These are phyloP conservation scores for Colletotrichum kahawae DNA, from an alignment of 2,329 filamentous ascomycete genomes.

Conservation along the genomic window DNA sequence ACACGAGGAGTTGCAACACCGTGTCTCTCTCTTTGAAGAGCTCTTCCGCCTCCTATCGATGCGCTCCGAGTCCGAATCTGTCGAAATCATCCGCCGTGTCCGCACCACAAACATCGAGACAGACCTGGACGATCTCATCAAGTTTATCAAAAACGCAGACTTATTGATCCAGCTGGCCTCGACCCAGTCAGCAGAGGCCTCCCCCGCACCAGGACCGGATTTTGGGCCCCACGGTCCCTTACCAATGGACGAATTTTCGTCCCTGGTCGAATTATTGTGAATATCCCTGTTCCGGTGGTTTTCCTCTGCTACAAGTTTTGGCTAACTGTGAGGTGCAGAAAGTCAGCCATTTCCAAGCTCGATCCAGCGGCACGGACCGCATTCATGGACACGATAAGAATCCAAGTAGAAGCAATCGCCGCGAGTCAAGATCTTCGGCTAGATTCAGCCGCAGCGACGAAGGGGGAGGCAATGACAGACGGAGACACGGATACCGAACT, in stretches of 20 bases:
- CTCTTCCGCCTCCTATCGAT: slow-evolving; percentile 14
- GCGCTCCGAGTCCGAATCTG: slow-evolving; percentile 20
- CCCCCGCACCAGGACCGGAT: background rate
- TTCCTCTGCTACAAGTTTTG: background rate
- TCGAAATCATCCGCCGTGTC: slow-evolving; percentile 21
- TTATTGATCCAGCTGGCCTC: slow-evolving; percentile 18
- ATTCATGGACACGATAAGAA: slow-evolving; percentile 7
- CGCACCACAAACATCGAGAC: slow-evolving; percentile 13
- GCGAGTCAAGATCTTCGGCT: background rate
- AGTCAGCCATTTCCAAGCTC: slow-evolving; percentile 10
- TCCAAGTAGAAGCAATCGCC: background rate
- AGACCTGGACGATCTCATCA: slow-evolving; percentile 16
- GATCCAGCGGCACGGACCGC: background rate
- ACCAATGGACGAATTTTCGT: slow-evolving; percentile 4
- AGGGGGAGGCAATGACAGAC: background rate
- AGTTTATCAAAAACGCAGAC: slow-evolving; percentile 23
- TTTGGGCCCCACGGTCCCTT: background rate
- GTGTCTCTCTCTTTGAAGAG: slow-evolving; percentile 16
- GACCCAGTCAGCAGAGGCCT: background rate
- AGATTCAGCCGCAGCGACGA: background rate
- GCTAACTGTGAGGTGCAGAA: slow-evolving; percentile 3
- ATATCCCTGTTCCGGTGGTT: background rate
- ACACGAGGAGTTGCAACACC: slow-evolving; percentile 18
- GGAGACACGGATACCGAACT: background rate
- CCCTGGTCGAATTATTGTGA: slow-evolving; percentile 12